These are phyloP conservation scores for Diospyros lotus DNA, from an alignment of 148 eudicot genomes.

Conservation along the genomic window DNA sequence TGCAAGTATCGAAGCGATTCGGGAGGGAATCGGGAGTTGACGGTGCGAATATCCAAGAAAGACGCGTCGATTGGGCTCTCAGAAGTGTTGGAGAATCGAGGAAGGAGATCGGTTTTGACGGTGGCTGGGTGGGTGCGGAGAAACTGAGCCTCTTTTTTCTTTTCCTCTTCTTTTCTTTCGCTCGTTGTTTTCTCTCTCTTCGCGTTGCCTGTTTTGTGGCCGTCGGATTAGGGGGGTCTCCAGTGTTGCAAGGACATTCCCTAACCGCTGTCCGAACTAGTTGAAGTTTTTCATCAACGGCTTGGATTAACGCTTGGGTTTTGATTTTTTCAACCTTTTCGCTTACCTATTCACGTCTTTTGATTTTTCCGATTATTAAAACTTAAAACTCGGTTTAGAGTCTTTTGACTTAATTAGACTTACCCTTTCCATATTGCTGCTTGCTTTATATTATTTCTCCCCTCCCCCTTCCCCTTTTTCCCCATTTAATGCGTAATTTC, in stretches of 20 bases:
- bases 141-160: conserved; percentile 1
- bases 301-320: conserved; percentile 6
- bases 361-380: too few relatives aligned
- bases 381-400: too few relatives aligned
- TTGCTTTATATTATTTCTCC: too few relatives aligned
- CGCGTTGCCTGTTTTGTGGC: conserved; percentile 17
- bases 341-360: too few relatives aligned
- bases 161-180: background rate
- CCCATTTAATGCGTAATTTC: too few relatives aligned
- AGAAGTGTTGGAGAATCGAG: too few relatives aligned
- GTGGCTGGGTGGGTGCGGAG: background rate
- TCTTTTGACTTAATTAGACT: too few relatives aligned
- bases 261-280: conserved; percentile 16
- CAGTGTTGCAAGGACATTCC: background rate
- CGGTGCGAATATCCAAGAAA: background rate
- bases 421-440: too few relatives aligned
- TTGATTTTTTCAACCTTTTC: background rate
- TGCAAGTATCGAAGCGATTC: background rate
- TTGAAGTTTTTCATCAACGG: background rate
- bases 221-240: conserved; percentile 16
- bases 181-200: conserved; percentile 8
- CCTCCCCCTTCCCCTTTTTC: too few relatives aligned
- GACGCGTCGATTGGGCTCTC: too few relatives aligned
- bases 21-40: background rate
- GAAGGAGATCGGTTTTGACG: background rate